Evolutionary conservation across 192 early-diverging fungal genomes (phyloP).

Genomic region (Gamsiella multidivaricata): DNA sequence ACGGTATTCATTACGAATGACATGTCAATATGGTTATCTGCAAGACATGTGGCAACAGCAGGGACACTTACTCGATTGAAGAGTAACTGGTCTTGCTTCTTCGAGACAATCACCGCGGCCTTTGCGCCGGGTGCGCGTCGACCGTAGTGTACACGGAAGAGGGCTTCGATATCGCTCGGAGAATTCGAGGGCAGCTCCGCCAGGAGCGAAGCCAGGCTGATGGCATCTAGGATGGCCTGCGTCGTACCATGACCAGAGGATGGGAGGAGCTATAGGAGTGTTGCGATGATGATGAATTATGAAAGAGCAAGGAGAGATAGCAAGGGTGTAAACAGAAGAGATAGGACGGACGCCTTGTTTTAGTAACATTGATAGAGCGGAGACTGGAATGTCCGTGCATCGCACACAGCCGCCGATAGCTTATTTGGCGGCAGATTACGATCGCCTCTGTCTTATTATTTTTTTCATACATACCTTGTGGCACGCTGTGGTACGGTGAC

Average conservation of each 20-base stretch:
- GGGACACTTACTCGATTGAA: constrained; percentile 31
- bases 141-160: constrained; percentile 37
- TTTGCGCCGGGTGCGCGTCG: constrained; percentile 33
- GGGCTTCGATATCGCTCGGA: constrained; percentile 30
- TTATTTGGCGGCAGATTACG: too few relatives aligned
- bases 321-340: neutral
- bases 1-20: too few relatives aligned
- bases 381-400: neutral
- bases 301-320: neutral
- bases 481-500: constrained; percentile 18
- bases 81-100: constrained; percentile 30
- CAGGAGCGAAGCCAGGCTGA: constrained; percentile 40
- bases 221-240: constrained; percentile 33
- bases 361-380: neutral
- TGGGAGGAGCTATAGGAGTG: constrained; percentile 18
- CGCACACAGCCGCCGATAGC: neutral
- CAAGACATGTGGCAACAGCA: too few relatives aligned
- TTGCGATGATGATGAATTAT: neutral
- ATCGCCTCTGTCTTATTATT: neutral
- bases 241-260: constrained; percentile 43
- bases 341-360: neutral
- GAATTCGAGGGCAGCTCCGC: constrained; percentile 41
- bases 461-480: constrained; percentile 26
- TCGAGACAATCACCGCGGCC: constrained; percentile 17
- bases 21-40: too few relatives aligned